A percentile compares a stretch with the other conserved stretches of the same genome.
These are phyloP conservation scores for Xylaria sp. DNA, from an alignment of 2,329 filamentous ascomycete species.

Conservation along the genomic window DNA sequence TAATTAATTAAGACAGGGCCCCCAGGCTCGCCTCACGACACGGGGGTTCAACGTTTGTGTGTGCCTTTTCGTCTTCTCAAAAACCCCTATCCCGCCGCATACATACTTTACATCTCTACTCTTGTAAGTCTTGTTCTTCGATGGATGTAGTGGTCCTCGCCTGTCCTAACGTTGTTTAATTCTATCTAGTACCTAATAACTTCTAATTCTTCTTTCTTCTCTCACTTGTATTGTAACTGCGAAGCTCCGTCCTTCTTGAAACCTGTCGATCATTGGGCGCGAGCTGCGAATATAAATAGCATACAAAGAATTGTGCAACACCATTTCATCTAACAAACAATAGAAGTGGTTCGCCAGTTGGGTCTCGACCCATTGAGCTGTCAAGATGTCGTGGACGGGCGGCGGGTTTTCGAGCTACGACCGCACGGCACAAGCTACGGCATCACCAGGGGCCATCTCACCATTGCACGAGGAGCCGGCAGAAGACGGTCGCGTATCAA, in stretches of 20 bases:
- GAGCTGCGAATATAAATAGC: not conserved
- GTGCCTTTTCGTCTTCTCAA: slow-evolving; percentile 5
- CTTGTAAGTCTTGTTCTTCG: slow-evolving; percentile 27
- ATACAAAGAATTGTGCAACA: not conserved
- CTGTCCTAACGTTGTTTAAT: not conserved
- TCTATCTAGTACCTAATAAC: slow-evolving; percentile 33
- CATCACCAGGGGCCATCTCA: slow-evolving; percentile 51
- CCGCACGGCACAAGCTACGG: slow-evolving; percentile 57
- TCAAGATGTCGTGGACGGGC: slow-evolving; percentile 57
- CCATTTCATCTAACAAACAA: not conserved
- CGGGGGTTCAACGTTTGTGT: not conserved
- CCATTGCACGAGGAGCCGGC: slow-evolving; percentile 39
- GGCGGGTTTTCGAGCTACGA: slow-evolving; percentile 61
- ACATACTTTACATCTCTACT: not conserved
- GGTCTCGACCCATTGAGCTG: slow-evolving; percentile 20
- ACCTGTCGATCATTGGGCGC: slow-evolving; percentile 19
- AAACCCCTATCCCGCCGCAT: slow-evolving; percentile 12
- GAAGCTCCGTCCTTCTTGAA: slow-evolving; percentile 6
- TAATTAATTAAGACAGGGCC: slow-evolving; percentile 30
- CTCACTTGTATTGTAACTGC: not conserved
- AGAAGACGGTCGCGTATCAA: slow-evolving; percentile 21
- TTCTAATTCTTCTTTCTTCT: slow-evolving; percentile 26
- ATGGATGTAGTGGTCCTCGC: not conserved
- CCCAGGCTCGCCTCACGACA: slow-evolving; percentile 7
- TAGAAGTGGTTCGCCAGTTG: not conserved